phyloP scores from a whole-genome alignment of 306 rosid genomes.

The Parietaria judaica region DNA sequence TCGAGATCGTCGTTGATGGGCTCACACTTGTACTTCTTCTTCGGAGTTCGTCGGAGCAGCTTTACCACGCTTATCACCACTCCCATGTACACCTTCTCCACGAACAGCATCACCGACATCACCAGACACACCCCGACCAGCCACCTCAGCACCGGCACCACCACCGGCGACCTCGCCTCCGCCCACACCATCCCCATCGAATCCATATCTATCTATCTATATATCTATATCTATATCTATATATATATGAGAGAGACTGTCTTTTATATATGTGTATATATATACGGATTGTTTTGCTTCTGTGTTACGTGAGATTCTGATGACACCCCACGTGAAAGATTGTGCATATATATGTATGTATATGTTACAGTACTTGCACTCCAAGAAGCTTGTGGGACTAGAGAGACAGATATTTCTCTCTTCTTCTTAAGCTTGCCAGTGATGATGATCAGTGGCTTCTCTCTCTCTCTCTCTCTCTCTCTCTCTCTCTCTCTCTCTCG shows the following conservation, averaged over 20 bases:
- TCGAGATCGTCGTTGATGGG: conserved; percentile 63
- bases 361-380: background rate
- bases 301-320: conserved; percentile 30
- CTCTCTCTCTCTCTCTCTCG: background rate
- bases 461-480: background rate
- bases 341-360: too few relatives aligned
- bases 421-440: background rate
- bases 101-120: conserved; percentile 72
- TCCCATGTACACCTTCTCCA: conserved; percentile 82
- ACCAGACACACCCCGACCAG: conserved; percentile 45
- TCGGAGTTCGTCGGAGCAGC: conserved; percentile 43
- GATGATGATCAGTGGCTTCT: background rate
- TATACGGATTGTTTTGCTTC: conserved; percentile 30
- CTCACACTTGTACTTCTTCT: conserved; percentile 72
- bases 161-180: conserved; percentile 43
- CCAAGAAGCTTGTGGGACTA: background rate
- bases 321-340: too few relatives aligned
- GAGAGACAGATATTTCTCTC: background rate
- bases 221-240: background rate
- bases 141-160: conserved; percentile 54
- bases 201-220: conserved; percentile 20
- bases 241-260: too few relatives aligned
- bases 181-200: conserved; percentile 50
- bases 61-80: conserved; percentile 48
- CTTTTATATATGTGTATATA: background rate